Base-by-base conservation (phyloP, 192 early-diverging fungal genomes). In the Coemansia sp. region DNA sequence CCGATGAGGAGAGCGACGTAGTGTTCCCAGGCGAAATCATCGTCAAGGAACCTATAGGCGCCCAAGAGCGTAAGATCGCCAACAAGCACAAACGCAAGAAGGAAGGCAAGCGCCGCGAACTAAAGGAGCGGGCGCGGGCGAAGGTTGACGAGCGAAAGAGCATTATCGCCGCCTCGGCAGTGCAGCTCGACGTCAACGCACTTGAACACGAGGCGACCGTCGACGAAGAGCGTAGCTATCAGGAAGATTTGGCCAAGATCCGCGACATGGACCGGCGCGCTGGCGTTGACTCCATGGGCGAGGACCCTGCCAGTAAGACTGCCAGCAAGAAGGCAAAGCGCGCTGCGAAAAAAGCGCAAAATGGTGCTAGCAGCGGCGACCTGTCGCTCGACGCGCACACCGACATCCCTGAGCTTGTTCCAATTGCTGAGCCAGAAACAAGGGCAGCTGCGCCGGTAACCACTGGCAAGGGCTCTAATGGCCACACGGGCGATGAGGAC, bases 1-100 rank as follows among this genome's bases (percentile, higher is more conserved):
- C 77, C 7, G 72, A 75, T 21, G 80, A 83, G 30, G 76, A 73
- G 37, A 67, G 6, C 44, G 80, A 78, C 30, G 65, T 83, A n/a
- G 59, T 68, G 16, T 47, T 83, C n/a, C 43, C 64, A 8, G 53
- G 61, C 32, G 58, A 43, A 32, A 64, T 83, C 43, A 61, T 23
- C 3, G 66, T 78, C 23, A 68, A 49, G 53, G 64, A 69, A 63
- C 76, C 76, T 13, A 47, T 72, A 6, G 76, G 80, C 7, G 70
- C 82, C 8, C 58, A 76, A n/a, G 72, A 76, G 68, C 71, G 74
- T 71, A 84, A 84, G 63, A 30, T 30, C 13, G 67, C 71, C 37
- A 66, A 76, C 16, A 84, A 84, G 50, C 67, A 69, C 65, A 84
- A 76, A 67, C 77, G 77, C 68, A 76, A 71, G 52, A 67, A 62